Base-by-base conservation (phyloP, 352 stramenopile genomes). In the Thalassiosira ordinaria region DNA sequence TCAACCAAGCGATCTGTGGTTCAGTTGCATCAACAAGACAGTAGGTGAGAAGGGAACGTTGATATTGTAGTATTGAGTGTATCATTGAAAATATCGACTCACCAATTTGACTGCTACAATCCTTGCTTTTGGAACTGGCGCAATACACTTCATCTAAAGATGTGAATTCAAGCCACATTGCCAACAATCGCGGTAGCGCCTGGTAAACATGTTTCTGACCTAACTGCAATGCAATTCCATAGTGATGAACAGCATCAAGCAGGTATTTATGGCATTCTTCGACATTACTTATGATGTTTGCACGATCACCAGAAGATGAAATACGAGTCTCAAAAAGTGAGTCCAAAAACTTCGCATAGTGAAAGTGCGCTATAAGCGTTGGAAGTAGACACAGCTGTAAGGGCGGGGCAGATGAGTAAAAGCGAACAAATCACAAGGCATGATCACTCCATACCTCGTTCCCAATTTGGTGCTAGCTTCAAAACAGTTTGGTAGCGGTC, bases 171-270 rank as follows among this genome's bases (percentile, higher is more conserved):
- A 99, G 98, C 96, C 96, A 99, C 35, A 99, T 83, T 9, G 97
- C 98, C 9, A 99, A 87, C 46, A 99, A 82, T n/a, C 97, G 93
- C 24, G 97, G 97, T 59, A 99, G 92, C 0, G 96, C 97, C 85
- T 99, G 96, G 84, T 98, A 99, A 26, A 99, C 91, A 84, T 98
- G 97, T 67, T 99, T 99, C n/a, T 96, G 94, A 31, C 91, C 90
- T 14, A 93, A 68, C 35, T 90, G 86, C 16, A 94, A 72, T 33
- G 86, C 66, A 27, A 93, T 84, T 62, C 97, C 94, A 84, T 99
- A 99, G 72, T 98, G 97, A 35, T 96, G 87, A 82, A 99, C 96
- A 72, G 98, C 91, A 39, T 94, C 91, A 46, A 97, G 91, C 57
- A 98, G 84, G 51, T 96, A 93, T 27, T 79, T 76, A 51, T 96